Base-by-base conservation (phyloP, 2,329 filamentous ascomycete species). In the Penicillium nordicum region DNA sequence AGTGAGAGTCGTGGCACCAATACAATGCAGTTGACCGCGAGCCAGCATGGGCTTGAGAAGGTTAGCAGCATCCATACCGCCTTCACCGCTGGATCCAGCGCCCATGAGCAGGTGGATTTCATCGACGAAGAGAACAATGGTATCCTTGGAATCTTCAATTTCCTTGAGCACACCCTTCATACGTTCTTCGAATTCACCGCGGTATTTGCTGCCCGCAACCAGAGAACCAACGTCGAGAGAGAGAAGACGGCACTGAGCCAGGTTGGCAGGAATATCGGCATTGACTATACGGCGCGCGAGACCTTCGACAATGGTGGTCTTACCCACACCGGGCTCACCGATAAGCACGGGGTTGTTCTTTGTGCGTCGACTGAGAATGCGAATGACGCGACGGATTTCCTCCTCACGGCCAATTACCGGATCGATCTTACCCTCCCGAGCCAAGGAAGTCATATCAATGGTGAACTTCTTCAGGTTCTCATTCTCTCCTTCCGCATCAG, bases 111-210 rank as follows among this genome's bases (percentile, higher is more conserved):
- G 83, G 78, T 99, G 94, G 63, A 99, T 99, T 75, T 99, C 94
- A 75, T 99, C 94, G 64, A 99, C 94, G 67, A 99, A 99, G 61
- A 99, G 86, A 50, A 99, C 88, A 70, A 99, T 97, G 81, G 92
- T 96, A 56, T 97, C 93, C 73, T 94, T 95, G 50, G 92, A 91
- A 55, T 96, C 88, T 65, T 92, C 84, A 57, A 99, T 96, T 78
- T 99, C 94, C 76, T 97, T 99, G 67, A 99, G 77, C 5, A 99
- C 94, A 53, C 93, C 92, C 83, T 99, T 99, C 92, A 99, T 97
- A 66, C 94, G 86, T 81, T 99, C 94, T 74, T 99, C 94, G 58
- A 99, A 99, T 74, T 99, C 94, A 79, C 94, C 94, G 48, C 94
- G 88, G 79, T 95, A 99, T 78, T 99, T 99, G 84, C 92, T 97